Conservation (phyloP, 2,329 filamentous ascomycete genomes). For the Ophiostoma pallidulum region DNA sequence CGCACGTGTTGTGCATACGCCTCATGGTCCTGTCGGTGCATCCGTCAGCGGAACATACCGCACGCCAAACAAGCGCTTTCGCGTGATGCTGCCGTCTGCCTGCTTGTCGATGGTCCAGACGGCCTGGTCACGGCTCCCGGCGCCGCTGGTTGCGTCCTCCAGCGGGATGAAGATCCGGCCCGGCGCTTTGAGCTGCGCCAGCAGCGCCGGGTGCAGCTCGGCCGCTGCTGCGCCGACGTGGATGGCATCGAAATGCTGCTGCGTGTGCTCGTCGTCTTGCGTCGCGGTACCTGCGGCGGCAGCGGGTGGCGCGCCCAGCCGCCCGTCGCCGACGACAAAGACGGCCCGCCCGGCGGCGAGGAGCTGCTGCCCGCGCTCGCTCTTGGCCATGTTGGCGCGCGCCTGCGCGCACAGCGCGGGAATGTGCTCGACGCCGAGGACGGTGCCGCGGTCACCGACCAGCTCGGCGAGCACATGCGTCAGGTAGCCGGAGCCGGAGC, state of each 20-base stretch:
- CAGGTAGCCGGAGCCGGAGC: constrained; percentile 71
- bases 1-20: no score
- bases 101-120: constrained; percentile 71
- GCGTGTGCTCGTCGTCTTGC: constrained; percentile 21
- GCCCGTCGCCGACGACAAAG: constrained; percentile 68
- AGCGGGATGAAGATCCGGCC: constrained; percentile 77
- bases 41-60: constrained; percentile 49
- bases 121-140: constrained; percentile 39
- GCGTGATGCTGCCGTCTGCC: constrained; percentile 48
- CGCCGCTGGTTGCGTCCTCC: constrained; percentile 32
- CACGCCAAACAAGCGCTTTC: constrained; percentile 58
- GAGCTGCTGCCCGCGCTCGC: constrained; percentile 45
- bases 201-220: constrained; percentile 59
- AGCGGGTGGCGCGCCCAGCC: constrained; percentile 44
- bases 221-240: constrained; percentile 85
- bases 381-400: constrained; percentile 56
- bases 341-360: constrained; percentile 55
- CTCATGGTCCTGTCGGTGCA: constrained; percentile 4
- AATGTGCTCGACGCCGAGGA: constrained; percentile 72
- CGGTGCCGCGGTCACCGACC: constrained; percentile 41
- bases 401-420: constrained; percentile 51
- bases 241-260: constrained; percentile 72
- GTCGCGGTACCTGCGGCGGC: no score
- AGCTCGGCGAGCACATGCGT: constrained; percentile 82
- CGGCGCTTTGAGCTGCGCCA: constrained; percentile 69